phyloP scores from a whole-genome alignment of 305 asterid genomes.

The Fraxinus angustifolia region DNA sequence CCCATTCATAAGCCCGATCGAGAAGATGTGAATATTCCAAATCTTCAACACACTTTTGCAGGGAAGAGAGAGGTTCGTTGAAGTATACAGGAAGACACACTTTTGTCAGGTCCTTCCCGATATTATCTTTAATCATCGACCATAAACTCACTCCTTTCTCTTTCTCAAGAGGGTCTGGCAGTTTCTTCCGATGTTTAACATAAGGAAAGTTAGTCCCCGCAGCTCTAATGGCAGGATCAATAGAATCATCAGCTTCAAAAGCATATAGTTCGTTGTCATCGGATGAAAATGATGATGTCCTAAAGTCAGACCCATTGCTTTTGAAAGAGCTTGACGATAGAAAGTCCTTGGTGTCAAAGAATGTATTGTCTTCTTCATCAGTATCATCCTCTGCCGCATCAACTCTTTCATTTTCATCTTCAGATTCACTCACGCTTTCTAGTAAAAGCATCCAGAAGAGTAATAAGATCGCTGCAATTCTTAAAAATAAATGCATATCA shows the following conservation, averaged over 20 bases:
- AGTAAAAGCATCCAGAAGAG: conserved; percentile 31
- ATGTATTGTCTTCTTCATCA: conserved; percentile 85
- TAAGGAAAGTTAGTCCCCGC: conserved; percentile 69
- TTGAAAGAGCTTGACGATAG: conserved; percentile 81
- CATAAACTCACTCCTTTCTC: conserved; percentile 95
- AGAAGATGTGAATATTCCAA: conserved; percentile 87
- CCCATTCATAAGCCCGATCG: conserved; percentile 92
- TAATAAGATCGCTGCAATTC: conserved; percentile 18
- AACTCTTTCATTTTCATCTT: conserved; percentile 84
- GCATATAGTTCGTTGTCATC: conserved; percentile 59
- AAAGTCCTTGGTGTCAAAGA: conserved; percentile 85
- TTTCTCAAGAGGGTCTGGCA: conserved; percentile 83
- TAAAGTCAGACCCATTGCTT: conserved; percentile 76
- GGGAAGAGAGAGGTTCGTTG: conserved; percentile 94
- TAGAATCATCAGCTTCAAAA: conserved; percentile 53
- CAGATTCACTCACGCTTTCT: conserved; percentile 86
- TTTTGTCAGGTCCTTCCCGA: conserved; percentile 95
- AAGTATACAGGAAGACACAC: conserved; percentile 97
- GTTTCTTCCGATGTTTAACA: conserved; percentile 77
- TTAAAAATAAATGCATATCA: conserved; percentile 10
- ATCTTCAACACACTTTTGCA: conserved; percentile 94
- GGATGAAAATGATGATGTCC: conserved; percentile 68
- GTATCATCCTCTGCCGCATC: conserved; percentile 89
- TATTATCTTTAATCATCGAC: conserved; percentile 98
- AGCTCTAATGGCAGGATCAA: conserved; percentile 56